phyloP scores from a whole-genome alignment of 2,329 filamentous ascomycete genomes.

The Mycogone perniciosa region DNA sequence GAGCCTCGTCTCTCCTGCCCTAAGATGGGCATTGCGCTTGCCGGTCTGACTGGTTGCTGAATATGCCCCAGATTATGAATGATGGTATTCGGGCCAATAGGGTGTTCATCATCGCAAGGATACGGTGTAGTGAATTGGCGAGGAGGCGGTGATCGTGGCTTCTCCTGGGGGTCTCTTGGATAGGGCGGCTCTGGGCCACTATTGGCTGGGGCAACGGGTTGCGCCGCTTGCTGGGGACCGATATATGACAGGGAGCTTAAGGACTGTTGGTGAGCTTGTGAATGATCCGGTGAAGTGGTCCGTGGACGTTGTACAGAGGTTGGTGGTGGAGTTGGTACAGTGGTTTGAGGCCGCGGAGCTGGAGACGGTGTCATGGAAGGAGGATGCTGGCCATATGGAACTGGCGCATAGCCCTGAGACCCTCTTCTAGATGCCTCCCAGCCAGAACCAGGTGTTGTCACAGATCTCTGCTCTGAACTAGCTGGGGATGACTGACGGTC shows the following conservation, averaged over 20 bases:
- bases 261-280: neutral
- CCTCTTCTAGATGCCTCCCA: neutral
- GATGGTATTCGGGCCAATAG: neutral
- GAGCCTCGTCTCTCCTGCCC: neutral
- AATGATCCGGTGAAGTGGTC: neutral
- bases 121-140: slow-evolving; percentile 7
- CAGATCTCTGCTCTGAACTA: neutral
- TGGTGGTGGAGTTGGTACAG: neutral
- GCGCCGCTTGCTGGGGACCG: neutral
- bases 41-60: slow-evolving; percentile 10
- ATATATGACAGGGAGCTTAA: neutral
- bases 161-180: neutral
- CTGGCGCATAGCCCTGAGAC: neutral
- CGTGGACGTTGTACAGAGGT: slow-evolving; percentile 3
- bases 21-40: slow-evolving; percentile 11
- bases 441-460: neutral
- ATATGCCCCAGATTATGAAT: slow-evolving; percentile 1
- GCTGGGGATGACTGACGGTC: neutral
- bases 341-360: neutral
- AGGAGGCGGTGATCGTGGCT: neutral
- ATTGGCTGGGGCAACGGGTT: neutral
- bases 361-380: slow-evolving; percentile 7
- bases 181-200: neutral
- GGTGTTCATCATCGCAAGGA: slow-evolving; percentile 6
- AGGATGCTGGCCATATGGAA: slow-evolving; percentile 8